Evolutionary conservation across 495 filamentous ascomycete genomes (phyloP).

Genomic region (Cryomyces minteri): DNA sequence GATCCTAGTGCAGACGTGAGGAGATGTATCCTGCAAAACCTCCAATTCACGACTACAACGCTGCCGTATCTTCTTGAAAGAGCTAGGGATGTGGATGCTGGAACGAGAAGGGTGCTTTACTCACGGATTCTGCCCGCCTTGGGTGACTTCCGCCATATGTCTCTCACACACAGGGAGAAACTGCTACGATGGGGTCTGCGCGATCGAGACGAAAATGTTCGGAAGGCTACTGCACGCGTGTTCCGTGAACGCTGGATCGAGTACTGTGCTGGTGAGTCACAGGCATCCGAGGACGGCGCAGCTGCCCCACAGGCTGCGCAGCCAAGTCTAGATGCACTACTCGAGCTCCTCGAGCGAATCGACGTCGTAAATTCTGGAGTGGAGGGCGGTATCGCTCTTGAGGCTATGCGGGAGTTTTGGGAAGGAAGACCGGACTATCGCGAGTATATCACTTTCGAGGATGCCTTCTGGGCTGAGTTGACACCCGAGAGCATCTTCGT

Average conservation of each 20-base stretch:
- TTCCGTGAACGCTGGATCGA: slow-evolving; percentile 95
- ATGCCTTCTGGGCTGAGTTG: slow-evolving; percentile 73
- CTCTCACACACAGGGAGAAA: slow-evolving; percentile 89
- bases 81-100: slow-evolving; percentile 70
- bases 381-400: slow-evolving; percentile 74
- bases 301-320: slow-evolving; percentile 22
- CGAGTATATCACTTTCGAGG: slow-evolving; percentile 61
- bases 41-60: slow-evolving; percentile 61
- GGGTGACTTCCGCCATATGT: slow-evolving; percentile 90
- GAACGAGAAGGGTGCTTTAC: slow-evolving; percentile 72
- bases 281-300: slow-evolving; percentile 23
- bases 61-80: slow-evolving; percentile 87
- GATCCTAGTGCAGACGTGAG: slow-evolving; percentile 88
- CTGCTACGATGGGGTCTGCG: slow-evolving; percentile 87
- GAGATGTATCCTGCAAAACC: slow-evolving; percentile 69
- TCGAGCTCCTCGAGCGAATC: slow-evolving; percentile 86
- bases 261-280: slow-evolving; percentile 56
- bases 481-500: slow-evolving; percentile 78
- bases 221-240: slow-evolving; percentile 73
- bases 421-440: slow-evolving; percentile 81
- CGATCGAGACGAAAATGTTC: slow-evolving; percentile 86
- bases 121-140: slow-evolving; percentile 72
- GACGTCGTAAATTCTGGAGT: slow-evolving; percentile 79
- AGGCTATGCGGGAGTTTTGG: slow-evolving; percentile 95
- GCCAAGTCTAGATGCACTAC: slow-evolving; percentile 54